Percentiles rank a stretch among this genome's conserved stretches.
phyloP scores from a whole-genome alignment of 169 alveolate genomes.

The Plasmodium inui region DNA sequence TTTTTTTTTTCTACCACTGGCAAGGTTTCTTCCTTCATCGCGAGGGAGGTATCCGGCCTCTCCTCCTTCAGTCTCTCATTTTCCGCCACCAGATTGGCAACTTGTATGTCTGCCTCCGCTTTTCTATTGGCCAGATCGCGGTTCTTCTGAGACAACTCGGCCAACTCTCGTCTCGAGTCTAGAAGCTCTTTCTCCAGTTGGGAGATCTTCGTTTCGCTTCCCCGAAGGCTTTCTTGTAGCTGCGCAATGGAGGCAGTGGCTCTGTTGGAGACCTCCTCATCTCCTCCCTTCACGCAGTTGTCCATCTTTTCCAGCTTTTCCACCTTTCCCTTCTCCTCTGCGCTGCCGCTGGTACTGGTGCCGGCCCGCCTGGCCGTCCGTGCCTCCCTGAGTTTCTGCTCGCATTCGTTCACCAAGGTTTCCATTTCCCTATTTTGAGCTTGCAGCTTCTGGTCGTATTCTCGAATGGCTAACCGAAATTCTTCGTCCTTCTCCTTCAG shows the following conservation, averaged over 20 bases:
- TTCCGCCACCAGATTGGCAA: not conserved
- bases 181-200: not conserved
- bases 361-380: not conserved
- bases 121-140: not conserved
- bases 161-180: not conserved
- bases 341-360: not conserved
- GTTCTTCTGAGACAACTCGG: constrained; percentile 2
- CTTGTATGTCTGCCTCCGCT: not conserved
- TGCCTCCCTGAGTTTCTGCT: constrained; percentile 20
- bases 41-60: no score
- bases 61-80: constrained; percentile 16
- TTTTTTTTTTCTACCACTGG: not conserved
- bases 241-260: not conserved
- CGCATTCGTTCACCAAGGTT: constrained; percentile 31
- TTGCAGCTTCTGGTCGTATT: constrained; percentile 28
- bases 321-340: not conserved
- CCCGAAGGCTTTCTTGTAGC: not conserved
- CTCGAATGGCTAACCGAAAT: constrained; percentile 2
- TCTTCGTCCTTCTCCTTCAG: constrained; percentile 49
- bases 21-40: not conserved
- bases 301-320: not conserved
- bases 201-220: not conserved
- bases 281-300: not conserved
- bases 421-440: constrained; percentile 53
- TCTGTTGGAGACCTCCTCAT: not conserved